Evolutionary conservation across 2,329 filamentous ascomycete species (phyloP).

Genomic region (Hypoxylon sp.): DNA sequence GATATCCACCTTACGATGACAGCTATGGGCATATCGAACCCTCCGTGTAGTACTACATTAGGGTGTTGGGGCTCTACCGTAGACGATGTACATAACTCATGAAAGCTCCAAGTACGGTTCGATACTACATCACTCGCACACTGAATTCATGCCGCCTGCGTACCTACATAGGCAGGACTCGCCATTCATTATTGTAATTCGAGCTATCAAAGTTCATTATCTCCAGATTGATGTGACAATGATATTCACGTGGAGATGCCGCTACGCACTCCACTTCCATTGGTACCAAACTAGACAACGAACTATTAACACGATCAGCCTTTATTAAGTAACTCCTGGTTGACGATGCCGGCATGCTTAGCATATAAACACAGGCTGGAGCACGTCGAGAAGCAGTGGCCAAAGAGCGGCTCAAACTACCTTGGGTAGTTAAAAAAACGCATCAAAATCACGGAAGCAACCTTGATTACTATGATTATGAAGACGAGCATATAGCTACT

Average conservation of each 20-base stretch:
- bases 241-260: conserved; percentile 9
- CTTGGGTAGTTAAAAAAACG: background rate
- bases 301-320: background rate
- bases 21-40: conserved; percentile 25
- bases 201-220: background rate
- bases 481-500: background rate
- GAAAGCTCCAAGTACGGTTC: background rate
- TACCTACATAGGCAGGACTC: background rate
- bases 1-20: conserved; percentile 6
- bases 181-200: background rate
- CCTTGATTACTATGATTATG: background rate
- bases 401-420: conserved; percentile 1
- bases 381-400: conserved; percentile 4
- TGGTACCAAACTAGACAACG: background rate
- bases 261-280: conserved; percentile 3
- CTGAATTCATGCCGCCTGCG: background rate
- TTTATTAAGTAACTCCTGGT: background rate
- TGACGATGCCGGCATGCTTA: background rate
- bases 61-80: conserved; percentile 18
- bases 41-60: background rate
- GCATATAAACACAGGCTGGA: background rate
- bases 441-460: background rate
- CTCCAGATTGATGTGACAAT: conserved; percentile 9
- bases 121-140: conserved; percentile 2
- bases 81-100: conserved; percentile 30